phyloP scores from a whole-genome alignment of 768 basidiomycete genomes.

The Kwoniella newhampshirensis region DNA sequence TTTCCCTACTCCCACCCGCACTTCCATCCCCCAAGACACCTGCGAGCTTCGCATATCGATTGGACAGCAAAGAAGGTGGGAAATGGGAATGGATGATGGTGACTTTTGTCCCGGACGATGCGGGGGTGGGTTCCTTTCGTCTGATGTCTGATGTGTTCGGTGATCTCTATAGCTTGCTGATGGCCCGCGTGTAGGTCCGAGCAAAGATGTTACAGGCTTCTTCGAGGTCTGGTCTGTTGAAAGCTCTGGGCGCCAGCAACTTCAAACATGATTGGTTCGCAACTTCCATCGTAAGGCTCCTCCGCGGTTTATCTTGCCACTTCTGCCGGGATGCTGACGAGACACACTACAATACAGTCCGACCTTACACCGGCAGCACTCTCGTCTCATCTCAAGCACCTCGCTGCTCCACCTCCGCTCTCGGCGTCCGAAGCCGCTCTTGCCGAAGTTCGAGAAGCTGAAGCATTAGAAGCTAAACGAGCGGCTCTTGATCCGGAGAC shows the following conservation, averaged over 20 bases:
- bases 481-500: conserved; percentile 43
- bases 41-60: conserved; percentile 48
- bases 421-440: conserved; percentile 80
- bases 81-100: conserved; percentile 52
- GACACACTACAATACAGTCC: conserved; percentile 31
- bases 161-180: background rate
- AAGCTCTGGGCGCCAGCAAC: conserved; percentile 46
- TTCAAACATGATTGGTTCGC: conserved; percentile 53
- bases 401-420: conserved; percentile 75
- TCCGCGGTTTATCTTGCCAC: too few species aligned
- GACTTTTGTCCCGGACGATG: conserved; percentile 51
- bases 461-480: conserved; percentile 59
- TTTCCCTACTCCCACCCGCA: conserved; percentile 34
- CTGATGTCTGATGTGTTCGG: background rate
- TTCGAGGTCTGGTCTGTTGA: conserved; percentile 45
- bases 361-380: conserved; percentile 61
- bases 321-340: background rate
- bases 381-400: conserved; percentile 67
- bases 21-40: conserved; percentile 47
- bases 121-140: conserved; percentile 34
- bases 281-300: conserved; percentile 46
- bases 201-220: conserved; percentile 53
- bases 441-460: conserved; percentile 71
- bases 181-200: conserved; percentile 33
- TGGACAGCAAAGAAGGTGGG: conserved; percentile 41